Conservation (phyloP, 805 yeast genomes). For the Ogataea minuta region DNA sequence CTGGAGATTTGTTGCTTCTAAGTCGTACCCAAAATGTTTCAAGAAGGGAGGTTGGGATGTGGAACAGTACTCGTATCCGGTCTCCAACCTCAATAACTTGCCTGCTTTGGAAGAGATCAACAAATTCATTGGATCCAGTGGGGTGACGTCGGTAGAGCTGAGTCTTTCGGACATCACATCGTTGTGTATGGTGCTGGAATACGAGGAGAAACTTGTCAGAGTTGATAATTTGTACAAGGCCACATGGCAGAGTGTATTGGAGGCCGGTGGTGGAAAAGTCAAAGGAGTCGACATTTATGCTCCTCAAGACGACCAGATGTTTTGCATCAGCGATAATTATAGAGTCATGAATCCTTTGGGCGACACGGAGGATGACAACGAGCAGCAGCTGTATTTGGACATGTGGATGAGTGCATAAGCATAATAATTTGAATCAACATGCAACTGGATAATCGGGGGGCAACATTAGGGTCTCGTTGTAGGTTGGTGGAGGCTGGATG, state of each 20-base stretch:
- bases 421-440: constrained; percentile 3
- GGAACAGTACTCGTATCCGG: constrained; percentile 30
- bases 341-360: constrained; percentile 27
- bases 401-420: constrained; percentile 30
- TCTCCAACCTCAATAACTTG: constrained; percentile 41
- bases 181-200: constrained; percentile 82
- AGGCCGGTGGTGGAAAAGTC: constrained; percentile 52
- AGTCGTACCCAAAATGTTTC: constrained; percentile 74
- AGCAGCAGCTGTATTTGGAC: constrained; percentile 27
- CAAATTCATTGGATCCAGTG: constrained; percentile 66
- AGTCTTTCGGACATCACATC: constrained; percentile 71
- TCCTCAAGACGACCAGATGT: constrained; percentile 30
- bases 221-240: constrained; percentile 68
- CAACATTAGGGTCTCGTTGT: constrained; percentile 8
- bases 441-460: constrained; percentile 6
- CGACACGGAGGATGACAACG: constrained; percentile 19
- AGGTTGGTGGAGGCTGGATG: constrained; percentile 23
- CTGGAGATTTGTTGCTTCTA: constrained; percentile 81
- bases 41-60: constrained; percentile 34
- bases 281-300: constrained; percentile 31
- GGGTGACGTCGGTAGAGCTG: constrained; percentile 80
- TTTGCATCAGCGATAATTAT: constrained; percentile 33
- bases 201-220: constrained; percentile 80
- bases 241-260: constrained; percentile 78
- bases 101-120: constrained; percentile 74